Conservation (phyloP, 2,329 filamentous ascomycete genomes). For the Fusarium sacchari region DNA sequence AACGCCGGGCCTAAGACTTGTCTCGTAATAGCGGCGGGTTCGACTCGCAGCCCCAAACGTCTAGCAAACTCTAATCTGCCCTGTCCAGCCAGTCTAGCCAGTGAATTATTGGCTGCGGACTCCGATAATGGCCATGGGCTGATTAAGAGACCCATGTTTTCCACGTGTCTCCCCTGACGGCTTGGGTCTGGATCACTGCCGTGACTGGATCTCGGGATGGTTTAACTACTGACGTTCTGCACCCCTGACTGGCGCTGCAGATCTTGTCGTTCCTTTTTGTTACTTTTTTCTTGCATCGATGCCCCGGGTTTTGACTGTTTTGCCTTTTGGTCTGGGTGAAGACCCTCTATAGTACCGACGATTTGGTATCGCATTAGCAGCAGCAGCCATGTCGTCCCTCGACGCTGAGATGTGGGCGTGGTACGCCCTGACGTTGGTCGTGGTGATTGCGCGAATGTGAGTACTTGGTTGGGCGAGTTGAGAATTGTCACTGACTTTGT, state of each 20-base stretch:
- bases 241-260: slow-evolving; percentile 20
- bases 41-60: neutral
- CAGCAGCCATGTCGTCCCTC: slow-evolving; percentile 39
- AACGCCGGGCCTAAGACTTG: neutral
- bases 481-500: neutral
- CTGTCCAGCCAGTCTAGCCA: too few relatives aligned
- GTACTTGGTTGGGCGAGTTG: neutral
- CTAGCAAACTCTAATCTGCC: neutral
- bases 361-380: neutral
- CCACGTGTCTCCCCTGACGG: slow-evolving; percentile 4
- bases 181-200: neutral
- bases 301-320: neutral
- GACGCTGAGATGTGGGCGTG: slow-evolving; percentile 54
- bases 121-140: neutral
- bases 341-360: neutral
- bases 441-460: slow-evolving; percentile 54
- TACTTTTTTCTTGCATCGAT: neutral
- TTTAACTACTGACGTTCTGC: neutral
- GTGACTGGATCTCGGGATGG: neutral
- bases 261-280: slow-evolving; percentile 8
- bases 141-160: neutral
- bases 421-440: slow-evolving; percentile 52
- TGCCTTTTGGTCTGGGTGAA: slow-evolving; percentile 6
- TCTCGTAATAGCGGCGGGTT: slow-evolving; percentile 1
- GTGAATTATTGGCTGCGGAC: neutral